phyloP scores from a whole-genome alignment of 768 basidiomycete species.

The Postia placenta region DNA sequence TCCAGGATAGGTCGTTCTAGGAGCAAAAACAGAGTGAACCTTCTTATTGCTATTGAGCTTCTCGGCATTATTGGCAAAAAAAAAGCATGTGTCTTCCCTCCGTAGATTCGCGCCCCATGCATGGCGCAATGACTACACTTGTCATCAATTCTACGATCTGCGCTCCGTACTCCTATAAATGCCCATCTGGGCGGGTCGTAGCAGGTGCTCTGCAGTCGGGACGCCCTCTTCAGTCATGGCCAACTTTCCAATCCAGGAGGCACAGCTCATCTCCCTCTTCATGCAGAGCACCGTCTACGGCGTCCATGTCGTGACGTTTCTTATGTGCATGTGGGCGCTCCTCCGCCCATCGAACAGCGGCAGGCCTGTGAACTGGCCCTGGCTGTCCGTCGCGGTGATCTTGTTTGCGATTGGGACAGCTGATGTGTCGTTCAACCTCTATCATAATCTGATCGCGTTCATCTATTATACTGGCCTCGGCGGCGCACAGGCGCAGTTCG shows the following conservation, averaged over 20 bases:
- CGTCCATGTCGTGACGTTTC: slow-evolving; percentile 1
- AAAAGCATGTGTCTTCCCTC: no score
- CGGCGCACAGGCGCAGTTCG: background rate
- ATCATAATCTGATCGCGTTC: slow-evolving; percentile 3
- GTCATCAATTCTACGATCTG: background rate
- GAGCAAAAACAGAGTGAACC: no score
- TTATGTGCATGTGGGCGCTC: background rate
- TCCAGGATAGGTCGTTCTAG: no score
- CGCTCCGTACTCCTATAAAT: no score
- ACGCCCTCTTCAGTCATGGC: no score
- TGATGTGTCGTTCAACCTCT: slow-evolving; percentile 1
- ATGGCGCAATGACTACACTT: background rate
- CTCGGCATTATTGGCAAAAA: no score
- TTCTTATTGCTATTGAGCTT: no score
- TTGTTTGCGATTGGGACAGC: slow-evolving; percentile 1
- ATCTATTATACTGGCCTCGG: background rate
- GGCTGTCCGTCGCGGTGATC: background rate
- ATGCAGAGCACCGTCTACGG: slow-evolving; percentile 1
- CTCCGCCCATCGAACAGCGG: background rate
- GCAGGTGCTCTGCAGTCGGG: no score
- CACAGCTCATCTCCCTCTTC: slow-evolving; percentile 4
- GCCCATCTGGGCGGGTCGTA: no score
- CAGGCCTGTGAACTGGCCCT: background rate
- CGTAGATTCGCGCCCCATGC: no score
- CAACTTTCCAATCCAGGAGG: background rate